Evolutionary conservation across 495 filamentous ascomycete genomes (phyloP).

Genomic region (Lasiosphaeria ovina): DNA sequence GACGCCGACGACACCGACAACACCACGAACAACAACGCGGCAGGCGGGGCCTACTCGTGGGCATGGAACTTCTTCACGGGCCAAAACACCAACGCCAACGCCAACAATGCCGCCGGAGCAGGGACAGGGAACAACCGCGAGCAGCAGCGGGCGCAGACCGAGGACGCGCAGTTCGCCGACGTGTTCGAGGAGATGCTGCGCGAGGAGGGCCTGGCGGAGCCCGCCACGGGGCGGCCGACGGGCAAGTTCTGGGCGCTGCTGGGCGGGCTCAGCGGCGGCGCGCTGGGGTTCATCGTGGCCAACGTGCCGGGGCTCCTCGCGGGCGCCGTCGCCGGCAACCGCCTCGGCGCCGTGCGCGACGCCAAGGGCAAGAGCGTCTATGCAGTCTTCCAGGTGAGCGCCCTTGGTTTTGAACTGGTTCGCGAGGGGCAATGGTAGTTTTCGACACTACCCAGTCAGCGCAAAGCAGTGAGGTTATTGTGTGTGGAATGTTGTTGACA

Average conservation of each 20-base stretch:
- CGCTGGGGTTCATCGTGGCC: constrained; percentile 90
- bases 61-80: constrained; percentile 52
- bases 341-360: constrained; percentile 84
- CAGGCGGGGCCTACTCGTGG: constrained; percentile 38
- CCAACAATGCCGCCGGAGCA: not conserved
- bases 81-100: constrained; percentile 14
- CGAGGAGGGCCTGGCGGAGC: constrained; percentile 72
- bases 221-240: constrained; percentile 53
- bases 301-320: constrained; percentile 88
- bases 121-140: constrained; percentile 2
- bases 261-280: constrained; percentile 82
- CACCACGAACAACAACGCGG: constrained; percentile 42
- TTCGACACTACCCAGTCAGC: too few relatives aligned
- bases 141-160: constrained; percentile 39
- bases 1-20: constrained; percentile 54
- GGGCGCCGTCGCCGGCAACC: constrained; percentile 88
- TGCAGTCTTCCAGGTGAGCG: constrained; percentile 66
- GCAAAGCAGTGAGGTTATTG: not conserved
- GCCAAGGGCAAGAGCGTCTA: constrained; percentile 94
- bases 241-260: constrained; percentile 82
- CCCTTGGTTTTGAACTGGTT: constrained; percentile 11
- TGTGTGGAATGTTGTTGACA: too few relatives aligned
- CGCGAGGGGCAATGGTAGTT: not conserved
- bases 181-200: constrained; percentile 98
- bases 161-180: constrained; percentile 78